Conservation (phyloP, 305 asterid genomes). For the Andrographis paniculata region DNA sequence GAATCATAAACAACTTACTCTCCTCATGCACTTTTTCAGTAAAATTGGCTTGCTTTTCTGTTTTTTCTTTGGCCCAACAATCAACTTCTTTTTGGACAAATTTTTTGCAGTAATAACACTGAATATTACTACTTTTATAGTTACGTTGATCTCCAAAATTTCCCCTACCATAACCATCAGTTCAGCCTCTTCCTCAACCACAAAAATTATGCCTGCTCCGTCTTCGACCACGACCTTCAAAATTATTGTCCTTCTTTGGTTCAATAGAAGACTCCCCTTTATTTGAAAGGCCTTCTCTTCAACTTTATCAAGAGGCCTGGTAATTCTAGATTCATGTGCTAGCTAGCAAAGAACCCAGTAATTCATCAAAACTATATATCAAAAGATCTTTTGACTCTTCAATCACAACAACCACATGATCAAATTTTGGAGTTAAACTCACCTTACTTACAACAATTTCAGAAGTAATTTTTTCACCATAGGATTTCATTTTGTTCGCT, state of each 20-base stretch:
- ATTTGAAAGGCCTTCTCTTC: background rate
- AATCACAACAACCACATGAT: no score
- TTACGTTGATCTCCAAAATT: background rate
- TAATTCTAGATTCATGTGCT: no score
- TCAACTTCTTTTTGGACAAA: slow-evolving; percentile 5
- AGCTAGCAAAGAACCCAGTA: background rate
- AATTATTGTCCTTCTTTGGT: background rate
- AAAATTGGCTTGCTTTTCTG: background rate
- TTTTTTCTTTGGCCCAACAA: background rate
- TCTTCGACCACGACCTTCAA: no score
- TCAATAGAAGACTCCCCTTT: background rate
- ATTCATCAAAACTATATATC: background rate
- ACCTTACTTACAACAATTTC: background rate
- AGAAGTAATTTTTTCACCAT: background rate
- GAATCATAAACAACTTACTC: background rate
- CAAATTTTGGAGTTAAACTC: slow-evolving; percentile 1
- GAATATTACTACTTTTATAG: background rate
- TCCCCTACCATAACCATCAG: background rate
- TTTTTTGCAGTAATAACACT: background rate
- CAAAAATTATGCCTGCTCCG: no score
- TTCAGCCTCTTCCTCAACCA: background rate
- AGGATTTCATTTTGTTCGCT: background rate
- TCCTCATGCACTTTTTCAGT: background rate
- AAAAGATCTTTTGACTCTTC: background rate
- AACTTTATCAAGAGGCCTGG: no score